Evolutionary conservation across 2,329 filamentous ascomycete species (phyloP).

Genomic region (Ascochyta clinopodiicola): DNA sequence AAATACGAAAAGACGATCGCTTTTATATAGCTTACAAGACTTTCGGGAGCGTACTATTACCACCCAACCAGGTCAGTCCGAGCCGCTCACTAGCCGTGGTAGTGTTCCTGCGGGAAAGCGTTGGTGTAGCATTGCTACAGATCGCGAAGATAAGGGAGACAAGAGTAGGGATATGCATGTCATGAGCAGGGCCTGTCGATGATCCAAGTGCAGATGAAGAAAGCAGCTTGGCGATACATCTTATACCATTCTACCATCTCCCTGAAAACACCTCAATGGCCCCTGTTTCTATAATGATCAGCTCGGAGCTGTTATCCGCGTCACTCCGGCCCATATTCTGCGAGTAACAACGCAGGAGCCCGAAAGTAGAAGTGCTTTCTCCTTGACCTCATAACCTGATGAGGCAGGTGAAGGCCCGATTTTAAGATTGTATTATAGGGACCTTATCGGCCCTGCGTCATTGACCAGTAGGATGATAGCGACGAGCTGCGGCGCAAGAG

Average conservation of each 20-base stretch:
- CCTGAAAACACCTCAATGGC: neutral
- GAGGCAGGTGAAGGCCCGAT: neutral
- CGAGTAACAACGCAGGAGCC: no score
- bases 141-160: neutral
- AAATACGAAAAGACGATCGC: neutral
- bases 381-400: neutral
- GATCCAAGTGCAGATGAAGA: no score
- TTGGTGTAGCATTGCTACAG: neutral
- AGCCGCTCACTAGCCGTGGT: slow-evolving; percentile 2
- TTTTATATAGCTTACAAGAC: neutral
- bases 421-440: neutral
- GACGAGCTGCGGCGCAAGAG: neutral
- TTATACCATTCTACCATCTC: neutral
- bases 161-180: neutral
- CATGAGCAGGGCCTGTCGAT: neutral
- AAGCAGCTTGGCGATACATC: neutral
- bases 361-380: neutral
- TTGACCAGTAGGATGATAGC: neutral
- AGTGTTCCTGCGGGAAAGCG: neutral
- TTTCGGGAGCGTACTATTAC: neutral
- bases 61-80: neutral
- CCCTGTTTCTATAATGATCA: no score
- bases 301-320: neutral
- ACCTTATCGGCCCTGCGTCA: slow-evolving; percentile 19
- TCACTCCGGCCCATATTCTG: neutral